Base-by-base conservation (phyloP, 306 rosid species). In the Cicer yamashitae region DNA sequence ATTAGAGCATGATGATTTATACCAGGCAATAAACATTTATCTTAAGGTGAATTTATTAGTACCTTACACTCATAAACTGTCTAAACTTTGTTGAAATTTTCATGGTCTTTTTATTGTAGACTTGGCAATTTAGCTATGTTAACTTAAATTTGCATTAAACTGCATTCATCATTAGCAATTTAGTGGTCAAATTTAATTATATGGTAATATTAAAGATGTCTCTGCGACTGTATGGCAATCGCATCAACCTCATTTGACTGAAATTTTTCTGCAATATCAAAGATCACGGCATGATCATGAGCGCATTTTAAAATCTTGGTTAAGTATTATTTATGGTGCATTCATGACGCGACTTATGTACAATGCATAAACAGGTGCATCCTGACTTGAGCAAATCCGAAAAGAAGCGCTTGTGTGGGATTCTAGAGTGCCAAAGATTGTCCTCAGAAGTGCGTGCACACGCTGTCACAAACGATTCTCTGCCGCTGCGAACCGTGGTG, bases 21-120 rank as follows among this genome's bases (percentile, higher is more conserved):
- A 94, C 91, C 84, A 88, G 71, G 98, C 98, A 58, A 91, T 91
- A 64, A 88, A 89, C 91, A 84, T 87, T 74, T 94, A 84, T 84
- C 94, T 94, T 3, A 91, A 94, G 98, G 98, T 90, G 78, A 81
- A 76, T 63, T 63, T 50, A n/a, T 34, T 34, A 41, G 73, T 38
- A 40, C 8, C 40, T 57, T 34, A 39, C 61, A 59, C 75, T 44
- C 58, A 15, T 20, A 68, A 39, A 54, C 34, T 67, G 18, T 63
- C 40, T 37, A 14, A 39, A 46, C 34, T 71, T 43, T 20, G 22
- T 51, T 18, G n/a, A 50, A 3, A 25, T 25, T 25, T 25, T 25
- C 3, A 25, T 25, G 34, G 34, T 25, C 34, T 25, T 25, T 25
- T 25, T 3, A 25, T 25, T 25, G 34, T 3, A 25, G 34, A 25